Evolutionary conservation across 2,329 filamentous ascomycete genomes (phyloP), one percentile per base, ranked within the genome.

Genomic region (Pseudogymnoascus sp.): DNA sequence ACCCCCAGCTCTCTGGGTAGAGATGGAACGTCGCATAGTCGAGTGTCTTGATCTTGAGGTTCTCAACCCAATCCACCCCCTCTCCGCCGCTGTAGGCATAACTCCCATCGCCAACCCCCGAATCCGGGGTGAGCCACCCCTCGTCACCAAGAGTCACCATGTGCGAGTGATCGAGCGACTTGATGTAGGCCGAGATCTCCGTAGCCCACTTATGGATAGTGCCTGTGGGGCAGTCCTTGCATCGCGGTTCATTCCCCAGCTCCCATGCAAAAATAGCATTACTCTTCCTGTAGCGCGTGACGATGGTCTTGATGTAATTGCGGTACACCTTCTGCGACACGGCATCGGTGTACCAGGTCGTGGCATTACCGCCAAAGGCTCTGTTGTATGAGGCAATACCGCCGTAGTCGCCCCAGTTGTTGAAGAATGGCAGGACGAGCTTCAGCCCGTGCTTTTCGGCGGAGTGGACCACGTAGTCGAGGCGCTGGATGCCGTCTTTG

Each of bases 351-450:
- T 85, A 88, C 78, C 83, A 88, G 6, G 12, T 75, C 75, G 62
- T 81, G 75, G 61, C 70, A 70, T 60, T 72, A 20, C 78, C 79
- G 37, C 81, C 82, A 61, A 81, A 85, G 1, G 79, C 80, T 9
- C 70, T 74, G 37, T 79, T 78, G 66, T 86, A 87, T 1, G 81
- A 80, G 11, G 76, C 74, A 70, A 86, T 85, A 47, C 84, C 84
- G 47, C 85, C 84, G 58, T 86, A 87, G 66, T 88, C 86, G 60
- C 77, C 76, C 84, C 85, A 89, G 72, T 88, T 83, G 73, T 89
- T 88, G 62, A 88, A 81, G 54, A 87, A 82, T 65, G 81, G 79
- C 66, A 85, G 78, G 61, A 88, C 83, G 9, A 87, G 74, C 71
- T 86, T 85, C 65, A 88, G 75, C 2, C 79, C 80, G 62, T 80